Conservation (phyloP, 345 rosid species). For the Tarenaya hassleriana region DNA sequence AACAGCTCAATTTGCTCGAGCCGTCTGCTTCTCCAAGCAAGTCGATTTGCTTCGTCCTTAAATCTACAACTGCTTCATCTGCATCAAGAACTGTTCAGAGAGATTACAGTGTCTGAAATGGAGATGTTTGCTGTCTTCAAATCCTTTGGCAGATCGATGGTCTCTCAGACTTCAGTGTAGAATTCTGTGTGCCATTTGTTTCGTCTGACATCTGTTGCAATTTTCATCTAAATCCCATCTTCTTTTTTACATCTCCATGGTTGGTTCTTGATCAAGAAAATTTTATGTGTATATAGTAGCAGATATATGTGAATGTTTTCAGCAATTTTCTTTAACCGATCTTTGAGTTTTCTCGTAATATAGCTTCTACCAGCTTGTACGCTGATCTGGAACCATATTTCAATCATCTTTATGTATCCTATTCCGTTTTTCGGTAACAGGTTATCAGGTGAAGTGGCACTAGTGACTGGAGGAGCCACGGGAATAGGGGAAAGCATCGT, state of each 20-base stretch:
- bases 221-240: slow-evolving; percentile 13
- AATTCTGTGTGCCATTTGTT: neutral
- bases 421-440: slow-evolving; percentile 25
- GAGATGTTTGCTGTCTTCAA: too few species aligned
- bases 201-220: slow-evolving; percentile 11
- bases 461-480: slow-evolving; percentile 78
- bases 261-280: slow-evolving; percentile 9
- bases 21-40: too few species aligned
- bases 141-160: too few species aligned
- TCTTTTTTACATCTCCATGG: slow-evolving; percentile 1
- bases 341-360: neutral
- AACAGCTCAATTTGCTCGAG: too few species aligned
- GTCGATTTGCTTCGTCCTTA: too few species aligned
- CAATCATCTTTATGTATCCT: neutral
- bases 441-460: slow-evolving; percentile 65
- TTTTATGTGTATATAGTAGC: neutral
- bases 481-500: slow-evolving; percentile 90
- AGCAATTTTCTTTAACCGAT: neutral
- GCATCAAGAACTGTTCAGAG: too few species aligned
- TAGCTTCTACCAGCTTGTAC: neutral
- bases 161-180: slow-evolving; percentile 14
- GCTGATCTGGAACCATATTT: neutral
- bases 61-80: too few species aligned
- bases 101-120: too few species aligned
- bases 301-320: neutral